Base-by-base conservation (phyloP, 306 rosid genomes). In the Carpinus viminea region DNA sequence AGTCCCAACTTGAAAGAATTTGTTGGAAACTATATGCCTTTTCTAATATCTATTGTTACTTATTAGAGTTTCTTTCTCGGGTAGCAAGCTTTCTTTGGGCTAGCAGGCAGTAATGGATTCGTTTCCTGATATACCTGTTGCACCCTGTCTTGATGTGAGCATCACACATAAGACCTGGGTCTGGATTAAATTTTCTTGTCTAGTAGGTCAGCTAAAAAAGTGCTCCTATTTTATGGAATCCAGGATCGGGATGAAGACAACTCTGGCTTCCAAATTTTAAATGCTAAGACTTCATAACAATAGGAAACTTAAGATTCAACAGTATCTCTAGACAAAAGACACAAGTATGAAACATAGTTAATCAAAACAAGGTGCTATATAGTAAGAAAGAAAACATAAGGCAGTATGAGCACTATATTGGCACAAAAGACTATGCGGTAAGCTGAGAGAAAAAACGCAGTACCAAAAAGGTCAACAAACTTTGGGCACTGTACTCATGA, bases 401-500 rank as follows among this genome's bases (percentile, higher is more conserved):
- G 26, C 62, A 48, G 70, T 15, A 6, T 21, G 48, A 20, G 59
- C 59, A 46, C 34, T 38, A 66, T 46, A 61, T 61, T 73, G 16
- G 69, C 47, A 36, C 51, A 51, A 68, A 78, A 71, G 76, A 45
- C 26, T 47, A 56, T 70, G 55, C 57, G 72, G 46, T 41, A 81
- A 79, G 85, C 72, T 56, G 71, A 72, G 87, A 83, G 36, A 20
- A 70, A n/a, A 65, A 24, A 70, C 26, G 73, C 72, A 75, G 72
- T 94, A 94, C 98, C 98, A 94, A 79, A 85, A 92, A 94, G 85
- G 98, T 92, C 85, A 94, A 88, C 78, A 94, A 87, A 86, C 97
- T 94, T 78, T 83, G 97, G 65, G 97, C 93, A 72, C 98, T 94
- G 87, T 85, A 94, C 87, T 94, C 98, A 18, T 94, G 93, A 83